These are phyloP conservation scores for Saccharum officinarum DNA, from an alignment of 176 grass and related monocot species.

Conservation along the genomic window DNA sequence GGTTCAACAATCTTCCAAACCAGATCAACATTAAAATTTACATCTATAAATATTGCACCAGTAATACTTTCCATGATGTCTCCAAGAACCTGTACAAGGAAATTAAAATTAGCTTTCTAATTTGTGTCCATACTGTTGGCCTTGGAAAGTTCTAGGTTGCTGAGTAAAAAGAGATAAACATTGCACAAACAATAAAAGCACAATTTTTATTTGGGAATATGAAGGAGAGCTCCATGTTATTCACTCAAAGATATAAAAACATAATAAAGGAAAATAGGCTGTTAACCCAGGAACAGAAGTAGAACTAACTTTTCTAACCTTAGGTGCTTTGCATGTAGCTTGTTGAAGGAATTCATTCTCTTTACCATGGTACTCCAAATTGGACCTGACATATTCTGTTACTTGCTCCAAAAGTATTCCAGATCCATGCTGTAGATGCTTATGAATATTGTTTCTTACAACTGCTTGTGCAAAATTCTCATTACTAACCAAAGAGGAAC, in stretches of 20 bases:
- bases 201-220: background rate
- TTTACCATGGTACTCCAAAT: conserved; percentile 41
- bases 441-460: conserved; percentile 71
- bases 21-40: conserved; percentile 63
- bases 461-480: conserved; percentile 85
- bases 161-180: conserved; percentile 16
- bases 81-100: conserved; percentile 69
- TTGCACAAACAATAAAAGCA: conserved; percentile 1
- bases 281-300: background rate
- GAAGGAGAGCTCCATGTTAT: background rate
- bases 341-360: conserved; percentile 44
- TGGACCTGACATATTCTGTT: conserved; percentile 60
- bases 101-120: conserved; percentile 29
- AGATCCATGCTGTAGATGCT: conserved; percentile 88
- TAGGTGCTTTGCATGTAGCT: conserved; percentile 67
- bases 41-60: conserved; percentile 79
- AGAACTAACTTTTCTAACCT: conserved; percentile 54
- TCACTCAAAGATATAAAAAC: background rate
- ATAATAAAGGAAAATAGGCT: background rate
- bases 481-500: conserved; percentile 86
- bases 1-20: conserved; percentile 84
- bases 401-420: conserved; percentile 83
- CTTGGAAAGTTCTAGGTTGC: background rate
- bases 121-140: conserved; percentile 2
- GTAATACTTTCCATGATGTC: conserved; percentile 93